Percentiles rank a stretch among this genome's conserved stretches.
Conservation (phyloP, 2,329 filamentous ascomycete species). For the Penicillium nordicum region DNA sequence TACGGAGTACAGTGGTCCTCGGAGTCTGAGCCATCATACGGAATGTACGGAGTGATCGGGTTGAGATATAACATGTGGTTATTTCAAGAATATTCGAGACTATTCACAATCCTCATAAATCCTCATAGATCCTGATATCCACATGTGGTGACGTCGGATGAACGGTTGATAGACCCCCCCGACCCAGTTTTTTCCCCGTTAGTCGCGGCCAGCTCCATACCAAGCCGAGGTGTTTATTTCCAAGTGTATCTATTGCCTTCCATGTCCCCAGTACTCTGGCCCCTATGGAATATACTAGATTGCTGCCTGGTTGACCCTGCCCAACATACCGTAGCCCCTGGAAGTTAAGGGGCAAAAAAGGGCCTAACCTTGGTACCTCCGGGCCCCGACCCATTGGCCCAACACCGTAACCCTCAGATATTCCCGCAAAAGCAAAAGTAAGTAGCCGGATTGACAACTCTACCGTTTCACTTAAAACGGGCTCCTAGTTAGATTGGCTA, state of each 20-base stretch:
- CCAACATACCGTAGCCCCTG: neutral
- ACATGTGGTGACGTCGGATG: slow-evolving; percentile 20
- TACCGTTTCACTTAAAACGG: neutral
- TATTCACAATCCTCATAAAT: slow-evolving; percentile 5
- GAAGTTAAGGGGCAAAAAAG: neutral
- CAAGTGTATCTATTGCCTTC: slow-evolving; percentile 8
- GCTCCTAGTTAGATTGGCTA: neutral
- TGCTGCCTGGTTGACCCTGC: neutral
- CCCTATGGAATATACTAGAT: neutral
- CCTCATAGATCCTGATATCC: slow-evolving; percentile 10
- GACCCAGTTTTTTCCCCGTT: slow-evolving; percentile 23
- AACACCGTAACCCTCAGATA: neutral
- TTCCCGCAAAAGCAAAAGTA: neutral
- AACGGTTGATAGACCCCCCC: slow-evolving; percentile 7
- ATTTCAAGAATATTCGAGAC: neutral
- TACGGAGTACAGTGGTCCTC: slow-evolving; percentile 21
- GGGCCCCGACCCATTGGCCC: neutral
- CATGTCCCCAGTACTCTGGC: neutral
- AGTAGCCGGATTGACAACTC: slow-evolving; percentile 4
- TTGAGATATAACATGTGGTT: neutral
- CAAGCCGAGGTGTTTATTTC: slow-evolving; percentile 16
- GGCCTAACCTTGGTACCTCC: neutral
- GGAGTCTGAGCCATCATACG: neutral
- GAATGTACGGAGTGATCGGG: neutral
- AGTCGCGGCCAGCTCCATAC: slow-evolving; percentile 6